Base-by-base conservation (phyloP, 2,329 filamentous ascomycete genomes). In the Aspergillus nomiae region DNA sequence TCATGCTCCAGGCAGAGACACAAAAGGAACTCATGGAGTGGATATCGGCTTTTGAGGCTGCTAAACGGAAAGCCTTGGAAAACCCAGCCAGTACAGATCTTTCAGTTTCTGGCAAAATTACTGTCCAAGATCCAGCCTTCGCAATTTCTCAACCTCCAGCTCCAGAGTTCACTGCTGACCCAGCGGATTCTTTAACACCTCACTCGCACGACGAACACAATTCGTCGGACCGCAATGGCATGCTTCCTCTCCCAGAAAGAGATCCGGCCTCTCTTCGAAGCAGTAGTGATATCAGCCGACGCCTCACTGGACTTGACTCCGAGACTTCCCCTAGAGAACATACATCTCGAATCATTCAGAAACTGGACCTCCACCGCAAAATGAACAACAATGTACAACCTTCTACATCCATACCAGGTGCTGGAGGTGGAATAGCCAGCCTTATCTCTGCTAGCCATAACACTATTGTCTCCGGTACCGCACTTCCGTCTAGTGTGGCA, bases 21-120 rank as follows among this genome's bases (percentile, higher is more conserved):
- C 95, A 99, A 75, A 83, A 82, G 56, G 92, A 98, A 74, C 85
- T 99, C n/a, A 93, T 91, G 63, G 92, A 96, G 71, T 99, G 95
- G 95, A 88, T 99, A 60, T 88, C 92, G 67, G 89, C 94, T 0
- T 97, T 99, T 70, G 94, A 99, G 70, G 87, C 94, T 19, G 94
- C 94, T 59, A 99, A 99, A 80, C 92, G 94, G 70, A 92, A 90
- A 74, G 94, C 94, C 0, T 87, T 99, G 55, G 92, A 98, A 74
- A 90, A 88, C 67, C 86, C 86, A 4, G 81, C 82, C 16, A 86
- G 83, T 65, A 84, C 84, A 2, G 81, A 83, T 32, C 72, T 80
- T 6, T 76, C 77, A 19, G 71, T 78, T 19, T 78, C 78, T n/a
- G 78, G 77, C 32, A 80, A 82, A 30, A 65, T 76, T 6, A 77